Conservation (phyloP, 495 filamentous ascomycete species). For the Chaetomium cochliodes region DNA sequence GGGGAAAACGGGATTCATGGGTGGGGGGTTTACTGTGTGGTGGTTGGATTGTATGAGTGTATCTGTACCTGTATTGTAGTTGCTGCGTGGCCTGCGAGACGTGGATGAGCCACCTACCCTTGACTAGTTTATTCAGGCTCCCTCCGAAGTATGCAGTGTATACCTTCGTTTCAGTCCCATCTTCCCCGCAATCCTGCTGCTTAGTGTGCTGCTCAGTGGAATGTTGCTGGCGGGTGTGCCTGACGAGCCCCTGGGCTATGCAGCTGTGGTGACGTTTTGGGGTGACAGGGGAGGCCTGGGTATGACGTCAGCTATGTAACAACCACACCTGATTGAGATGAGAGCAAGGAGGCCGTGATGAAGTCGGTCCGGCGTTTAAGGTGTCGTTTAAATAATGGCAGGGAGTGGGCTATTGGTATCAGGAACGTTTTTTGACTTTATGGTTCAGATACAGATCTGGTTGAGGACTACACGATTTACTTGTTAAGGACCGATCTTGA, state of each 20-base stretch:
- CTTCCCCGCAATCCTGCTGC: conserved; percentile 1
- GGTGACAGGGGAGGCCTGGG: neutral
- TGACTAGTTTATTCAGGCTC: neutral
- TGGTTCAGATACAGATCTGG: no score
- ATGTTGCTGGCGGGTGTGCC: neutral
- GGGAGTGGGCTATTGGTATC: neutral
- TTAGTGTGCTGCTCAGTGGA: neutral
- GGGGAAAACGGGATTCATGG: conserved; percentile 10
- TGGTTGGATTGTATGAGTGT: conserved; percentile 11
- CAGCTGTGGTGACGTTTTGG: conserved; percentile 5
- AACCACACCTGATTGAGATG: neutral
- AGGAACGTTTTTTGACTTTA: neutral
- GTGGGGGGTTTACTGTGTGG: no score
- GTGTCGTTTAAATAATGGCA: neutral
- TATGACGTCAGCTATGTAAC: conserved; percentile 12
- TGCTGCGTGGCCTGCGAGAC: neutral
- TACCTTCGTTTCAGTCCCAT: neutral
- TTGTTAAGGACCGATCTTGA: no score
- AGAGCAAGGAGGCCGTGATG: neutral
- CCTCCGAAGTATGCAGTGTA: no score
- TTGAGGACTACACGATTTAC: no score
- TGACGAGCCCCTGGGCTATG: neutral
- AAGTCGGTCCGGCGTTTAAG: neutral
- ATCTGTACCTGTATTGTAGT: conserved; percentile 2
- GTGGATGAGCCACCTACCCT: neutral